Base-by-base conservation (phyloP, 352 stramenopile species). In the Phytophthora aleatoria region DNA sequence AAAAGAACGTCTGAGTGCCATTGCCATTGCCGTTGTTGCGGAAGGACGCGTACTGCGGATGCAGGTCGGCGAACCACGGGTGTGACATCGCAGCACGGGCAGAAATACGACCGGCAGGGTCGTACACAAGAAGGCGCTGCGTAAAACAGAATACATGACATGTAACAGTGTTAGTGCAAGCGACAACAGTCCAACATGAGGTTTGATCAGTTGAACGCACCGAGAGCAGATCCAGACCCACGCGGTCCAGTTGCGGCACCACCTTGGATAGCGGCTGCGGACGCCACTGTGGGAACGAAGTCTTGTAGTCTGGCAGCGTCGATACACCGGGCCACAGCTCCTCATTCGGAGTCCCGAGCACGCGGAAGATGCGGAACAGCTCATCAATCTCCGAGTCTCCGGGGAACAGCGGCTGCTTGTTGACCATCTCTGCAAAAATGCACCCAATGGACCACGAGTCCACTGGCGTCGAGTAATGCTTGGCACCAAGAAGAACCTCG, bases 341-440 rank as follows among this genome's bases (percentile, higher is more conserved):
- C 71, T 99, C 98, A 56, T 95, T 97, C 0, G 98, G 98, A 9
- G 98, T 99, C 27, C 98, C 98, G 5, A 99, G 73, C 30, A 98
- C 92, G 12, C 85, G 80, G 75, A 99, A 99, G 57, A 99, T 99
- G 45, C 98, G 98, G 76, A 98, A 99, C 27, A 99, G 79, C 70
- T 99, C 95, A 72, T 99, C 97, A 72, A 99, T 99, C 78, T 99
- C 98, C 26, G 94, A 99, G 71, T 99, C 96, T 13, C 96, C 96
- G 5, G 89, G 87, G 57, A 96, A 96, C 6, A 97, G 65, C 26
- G 87, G 87, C 71, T 93, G 85, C 49, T 94, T 92, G 64, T 92
- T 97, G 48, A 96, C 81, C 90, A 98, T 97, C 67, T 98, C 94
- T 28, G 84, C 92, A 71, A 98, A 97, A 62, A 98, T 97, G 63